These are phyloP conservation scores for Colletotrichum salicis DNA, from an alignment of 2,329 filamentous ascomycete species.

Conservation along the genomic window DNA sequence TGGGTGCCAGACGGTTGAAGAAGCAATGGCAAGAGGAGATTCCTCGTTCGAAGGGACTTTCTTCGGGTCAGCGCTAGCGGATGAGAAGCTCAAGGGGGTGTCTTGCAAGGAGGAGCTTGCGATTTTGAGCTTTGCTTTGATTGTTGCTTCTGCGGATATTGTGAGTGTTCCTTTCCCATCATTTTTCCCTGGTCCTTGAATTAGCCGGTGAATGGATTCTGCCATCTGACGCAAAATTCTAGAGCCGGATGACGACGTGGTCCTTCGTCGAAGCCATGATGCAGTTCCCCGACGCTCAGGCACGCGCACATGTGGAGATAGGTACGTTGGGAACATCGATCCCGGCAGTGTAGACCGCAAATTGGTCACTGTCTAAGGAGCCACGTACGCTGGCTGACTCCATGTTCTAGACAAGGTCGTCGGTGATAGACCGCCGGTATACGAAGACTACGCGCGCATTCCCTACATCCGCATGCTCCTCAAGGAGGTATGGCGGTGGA, in stretches of 20 bases:
- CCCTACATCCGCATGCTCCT: conserved; percentile 12
- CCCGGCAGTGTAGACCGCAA: too few species aligned
- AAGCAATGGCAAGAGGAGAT: neutral
- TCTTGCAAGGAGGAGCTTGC: conserved; percentile 8
- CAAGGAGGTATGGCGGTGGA: conserved; percentile 21
- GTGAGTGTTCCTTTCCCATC: too few species aligned
- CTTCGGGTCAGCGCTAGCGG: neutral
- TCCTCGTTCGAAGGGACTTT: neutral
- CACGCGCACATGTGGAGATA: neutral
- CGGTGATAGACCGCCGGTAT: neutral
- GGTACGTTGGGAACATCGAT: neutral
- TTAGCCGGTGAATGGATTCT: too few species aligned
- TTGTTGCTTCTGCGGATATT: conserved; percentile 8
- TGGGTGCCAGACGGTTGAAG: neutral
- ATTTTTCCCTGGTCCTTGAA: too few species aligned
- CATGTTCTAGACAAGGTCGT: neutral
- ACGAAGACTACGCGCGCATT: neutral
- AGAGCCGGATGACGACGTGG: conserved; percentile 22
- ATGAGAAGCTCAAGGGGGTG: neutral
- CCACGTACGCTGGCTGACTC: neutral
- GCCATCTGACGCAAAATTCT: neutral
- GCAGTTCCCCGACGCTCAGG: conserved; percentile 9
- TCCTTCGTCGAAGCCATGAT: conserved; percentile 12
- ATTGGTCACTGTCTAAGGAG: accelerated
- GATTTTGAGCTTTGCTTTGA: conserved; percentile 4